A percentile compares a stretch with the other conserved stretches of the same genome.
Conservation (phyloP, 2,329 filamentous ascomycete genomes). For the Penicillium sp. region DNA sequence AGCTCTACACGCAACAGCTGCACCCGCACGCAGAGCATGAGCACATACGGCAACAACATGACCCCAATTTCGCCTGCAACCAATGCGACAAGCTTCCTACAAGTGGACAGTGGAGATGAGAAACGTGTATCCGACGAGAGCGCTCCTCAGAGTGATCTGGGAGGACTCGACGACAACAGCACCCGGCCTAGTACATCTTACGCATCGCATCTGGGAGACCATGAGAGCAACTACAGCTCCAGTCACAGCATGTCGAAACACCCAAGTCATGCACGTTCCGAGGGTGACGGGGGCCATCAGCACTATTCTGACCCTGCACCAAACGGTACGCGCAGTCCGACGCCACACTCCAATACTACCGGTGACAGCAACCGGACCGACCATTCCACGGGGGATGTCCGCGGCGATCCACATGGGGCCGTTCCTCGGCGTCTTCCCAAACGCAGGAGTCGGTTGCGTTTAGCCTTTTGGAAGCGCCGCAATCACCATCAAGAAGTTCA, state of each 20-base stretch:
- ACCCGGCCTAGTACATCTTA: constrained; percentile 30
- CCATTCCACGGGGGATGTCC: constrained; percentile 6
- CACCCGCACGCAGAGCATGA: constrained; percentile 37
- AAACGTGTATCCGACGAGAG: constrained; percentile 26
- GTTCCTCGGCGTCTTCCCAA: constrained; percentile 29
- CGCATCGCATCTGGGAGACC: constrained; percentile 16
- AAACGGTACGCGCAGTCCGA: constrained; percentile 23
- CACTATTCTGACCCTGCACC: constrained; percentile 16
- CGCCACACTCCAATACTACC: constrained; percentile 24
- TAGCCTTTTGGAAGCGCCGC: constrained; percentile 39
- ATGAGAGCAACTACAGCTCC: constrained; percentile 18
- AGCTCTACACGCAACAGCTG: constrained; percentile 34
- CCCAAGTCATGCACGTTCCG: constrained; percentile 11
- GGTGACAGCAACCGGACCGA: constrained; percentile 24
- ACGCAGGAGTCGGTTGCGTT: constrained; percentile 34
- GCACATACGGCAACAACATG: constrained; percentile 39
- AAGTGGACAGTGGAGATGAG: constrained; percentile 38
- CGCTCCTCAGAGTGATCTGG: constrained; percentile 25
- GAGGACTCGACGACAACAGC: constrained; percentile 23
- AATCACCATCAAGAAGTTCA: constrained; percentile 28
- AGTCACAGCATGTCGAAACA: constrained; percentile 18
- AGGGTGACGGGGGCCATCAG: constrained; percentile 20
- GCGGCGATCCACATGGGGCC: constrained; percentile 18
- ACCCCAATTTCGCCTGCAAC: constrained; percentile 39
- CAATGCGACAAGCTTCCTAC: constrained; percentile 42